A percentile compares a stretch with the other conserved stretches of the same genome.
phyloP scores from a whole-genome alignment of 108 stramenopile species.

The Bacterosira constricta region DNA sequence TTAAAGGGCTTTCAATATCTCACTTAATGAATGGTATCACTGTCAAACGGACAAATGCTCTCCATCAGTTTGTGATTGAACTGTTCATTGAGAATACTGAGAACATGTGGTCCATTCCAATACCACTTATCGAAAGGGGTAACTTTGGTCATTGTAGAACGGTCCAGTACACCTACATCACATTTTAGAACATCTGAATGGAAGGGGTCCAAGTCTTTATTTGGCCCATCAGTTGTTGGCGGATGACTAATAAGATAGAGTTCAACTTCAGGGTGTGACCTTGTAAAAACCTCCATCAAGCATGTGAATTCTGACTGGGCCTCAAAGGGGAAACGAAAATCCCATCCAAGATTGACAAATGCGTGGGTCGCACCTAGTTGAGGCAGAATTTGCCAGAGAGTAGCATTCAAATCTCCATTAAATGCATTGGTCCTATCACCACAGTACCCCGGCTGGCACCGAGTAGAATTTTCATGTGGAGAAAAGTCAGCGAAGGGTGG shows the following conservation, averaged over 20 bases:
- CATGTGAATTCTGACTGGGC: neutral
- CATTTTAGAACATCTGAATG: neutral
- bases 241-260: neutral
- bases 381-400: neutral
- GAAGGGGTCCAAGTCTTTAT: neutral
- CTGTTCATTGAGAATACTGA: constrained; percentile 1
- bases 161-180: neutral
- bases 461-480: neutral
- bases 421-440: neutral
- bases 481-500: neutral
- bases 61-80: constrained; percentile 9
- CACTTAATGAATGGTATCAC: no score
- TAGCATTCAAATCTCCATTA: neutral
- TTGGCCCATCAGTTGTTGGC: neutral
- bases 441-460: neutral
- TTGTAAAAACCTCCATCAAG: neutral
- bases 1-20: no score
- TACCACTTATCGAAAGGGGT: neutral
- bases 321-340: neutral
- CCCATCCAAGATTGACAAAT: neutral
- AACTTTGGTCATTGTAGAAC: neutral
- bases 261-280: neutral
- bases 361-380: neutral
- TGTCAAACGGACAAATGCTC: neutral
- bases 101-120: neutral